Conservation (phyloP, 163 green algal genomes). For the Volvox carteri region DNA sequence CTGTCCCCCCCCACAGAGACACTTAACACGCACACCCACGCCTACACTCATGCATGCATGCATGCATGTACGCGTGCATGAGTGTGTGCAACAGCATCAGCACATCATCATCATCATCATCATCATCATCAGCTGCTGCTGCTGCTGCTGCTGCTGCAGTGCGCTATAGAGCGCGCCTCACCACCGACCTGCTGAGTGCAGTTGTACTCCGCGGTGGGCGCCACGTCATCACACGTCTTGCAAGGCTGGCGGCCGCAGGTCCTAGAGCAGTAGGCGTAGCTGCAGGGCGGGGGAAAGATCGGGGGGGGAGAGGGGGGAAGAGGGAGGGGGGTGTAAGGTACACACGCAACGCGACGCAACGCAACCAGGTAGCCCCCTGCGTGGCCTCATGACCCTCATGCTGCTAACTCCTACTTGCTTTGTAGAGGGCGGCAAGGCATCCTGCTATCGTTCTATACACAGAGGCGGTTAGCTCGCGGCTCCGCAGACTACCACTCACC, state of each 20-base stretch:
- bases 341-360: too few species aligned
- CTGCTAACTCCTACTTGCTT: too few species aligned
- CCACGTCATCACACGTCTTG: conserved; percentile 48
- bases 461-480: neutral
- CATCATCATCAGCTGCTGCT: neutral
- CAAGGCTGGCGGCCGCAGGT: conserved; percentile 48
- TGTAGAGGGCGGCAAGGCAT: neutral
- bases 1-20: too few species aligned
- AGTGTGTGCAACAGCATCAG: neutral
- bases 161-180: too few species aligned
- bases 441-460: neutral
- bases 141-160: too few species aligned
- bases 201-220: conserved; percentile 50
- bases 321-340: too few species aligned
- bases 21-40: too few species aligned
- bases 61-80: neutral
- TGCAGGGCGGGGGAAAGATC: too few species aligned
- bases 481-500: neutral
- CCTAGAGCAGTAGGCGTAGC: conserved; percentile 46
- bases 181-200: conserved; percentile 43
- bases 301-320: too few species aligned
- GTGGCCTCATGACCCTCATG: too few species aligned
- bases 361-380: too few species aligned
- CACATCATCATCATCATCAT: neutral
- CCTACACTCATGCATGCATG: too few species aligned